Percentiles rank a stretch among this genome's conserved stretches.
Conservation (phyloP, 2,329 filamentous ascomycete genomes). For the Ilyonectria destructans region DNA sequence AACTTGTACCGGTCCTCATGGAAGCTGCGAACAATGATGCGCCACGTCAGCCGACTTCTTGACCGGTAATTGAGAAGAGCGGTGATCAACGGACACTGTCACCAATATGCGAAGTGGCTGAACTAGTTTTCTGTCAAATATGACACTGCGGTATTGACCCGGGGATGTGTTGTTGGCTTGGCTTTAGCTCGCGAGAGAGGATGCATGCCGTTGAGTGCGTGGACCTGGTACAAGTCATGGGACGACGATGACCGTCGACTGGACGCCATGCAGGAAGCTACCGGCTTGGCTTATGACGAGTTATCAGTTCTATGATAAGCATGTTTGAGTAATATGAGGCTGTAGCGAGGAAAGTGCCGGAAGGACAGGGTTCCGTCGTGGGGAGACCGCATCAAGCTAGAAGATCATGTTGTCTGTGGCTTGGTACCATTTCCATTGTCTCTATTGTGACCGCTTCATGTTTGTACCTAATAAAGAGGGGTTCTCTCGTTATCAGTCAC, state of each 20-base stretch:
- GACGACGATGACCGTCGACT: background rate
- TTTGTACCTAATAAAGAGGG: no score
- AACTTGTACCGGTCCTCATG: background rate
- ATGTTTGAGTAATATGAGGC: background rate
- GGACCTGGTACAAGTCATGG: background rate
- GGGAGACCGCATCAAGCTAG: no score
- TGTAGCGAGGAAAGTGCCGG: background rate
- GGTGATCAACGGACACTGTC: background rate
- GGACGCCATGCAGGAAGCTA: background rate
- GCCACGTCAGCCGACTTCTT: background rate
- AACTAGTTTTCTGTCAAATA: background rate
- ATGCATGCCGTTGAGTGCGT: background rate
- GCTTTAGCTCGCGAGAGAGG: background rate
- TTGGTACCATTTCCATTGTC: no score
- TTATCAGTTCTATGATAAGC: background rate
- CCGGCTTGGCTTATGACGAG: background rate
- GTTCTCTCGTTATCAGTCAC: no score
- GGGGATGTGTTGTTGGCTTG: no score
- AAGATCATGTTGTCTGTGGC: no score
- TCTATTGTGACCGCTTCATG: no score
- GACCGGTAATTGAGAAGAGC: background rate
- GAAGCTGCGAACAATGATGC: background rate
- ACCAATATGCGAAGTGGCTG: background rate
- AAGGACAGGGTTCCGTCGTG: no score
- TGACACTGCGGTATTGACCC: no score